Conservation (phyloP, 2,329 filamentous ascomycete genomes). For the Alternaria novae-zelandiae region DNA sequence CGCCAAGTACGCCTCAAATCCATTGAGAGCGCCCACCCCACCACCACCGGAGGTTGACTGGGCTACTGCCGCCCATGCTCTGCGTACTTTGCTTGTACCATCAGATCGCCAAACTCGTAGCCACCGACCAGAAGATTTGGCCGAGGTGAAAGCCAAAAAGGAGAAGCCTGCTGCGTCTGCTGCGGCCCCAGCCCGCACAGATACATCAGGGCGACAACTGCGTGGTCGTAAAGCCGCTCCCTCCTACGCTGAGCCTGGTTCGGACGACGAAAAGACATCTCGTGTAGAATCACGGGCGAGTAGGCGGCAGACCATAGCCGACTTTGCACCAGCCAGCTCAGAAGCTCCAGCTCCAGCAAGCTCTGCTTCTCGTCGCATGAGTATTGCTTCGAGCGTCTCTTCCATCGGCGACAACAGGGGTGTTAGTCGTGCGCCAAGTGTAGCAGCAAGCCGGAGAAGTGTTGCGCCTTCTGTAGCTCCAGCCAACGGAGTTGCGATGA, state of each 20-base stretch:
- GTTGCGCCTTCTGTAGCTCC: slow-evolving; percentile 27
- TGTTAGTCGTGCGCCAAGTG: slow-evolving; percentile 45
- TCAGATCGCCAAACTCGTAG: slow-evolving; percentile 75
- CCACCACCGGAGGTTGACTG: slow-evolving; percentile 84
- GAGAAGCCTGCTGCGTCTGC: slow-evolving; percentile 57
- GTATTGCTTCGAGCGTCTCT: slow-evolving; percentile 53
- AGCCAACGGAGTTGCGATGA: slow-evolving; percentile 57
- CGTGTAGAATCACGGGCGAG: slow-evolving; percentile 35
- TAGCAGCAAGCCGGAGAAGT: slow-evolving; percentile 48
- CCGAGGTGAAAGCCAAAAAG: slow-evolving; percentile 61
- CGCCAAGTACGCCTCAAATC: slow-evolving; percentile 47
- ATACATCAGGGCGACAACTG: slow-evolving; percentile 65
- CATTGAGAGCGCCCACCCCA: slow-evolving; percentile 61
- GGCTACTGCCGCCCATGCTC: slow-evolving; percentile 81
- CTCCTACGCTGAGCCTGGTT: slow-evolving; percentile 61
- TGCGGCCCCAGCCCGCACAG: slow-evolving; percentile 48
- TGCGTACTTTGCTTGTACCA: slow-evolving; percentile 84
- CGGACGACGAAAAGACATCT: slow-evolving; percentile 42
- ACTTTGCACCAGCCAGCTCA: slow-evolving; percentile 34
- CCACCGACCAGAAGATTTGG: slow-evolving; percentile 78
- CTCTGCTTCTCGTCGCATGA: slow-evolving; percentile 50
- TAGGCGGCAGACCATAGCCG: slow-evolving; percentile 51
- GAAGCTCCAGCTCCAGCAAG: slow-evolving; percentile 31
- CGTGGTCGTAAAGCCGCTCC: slow-evolving; percentile 69
- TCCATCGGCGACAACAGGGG: slow-evolving; percentile 44